Evolutionary conservation across 192 early-diverging fungal genomes (phyloP).

Genomic region (Allomyces macrogynus): DNA sequence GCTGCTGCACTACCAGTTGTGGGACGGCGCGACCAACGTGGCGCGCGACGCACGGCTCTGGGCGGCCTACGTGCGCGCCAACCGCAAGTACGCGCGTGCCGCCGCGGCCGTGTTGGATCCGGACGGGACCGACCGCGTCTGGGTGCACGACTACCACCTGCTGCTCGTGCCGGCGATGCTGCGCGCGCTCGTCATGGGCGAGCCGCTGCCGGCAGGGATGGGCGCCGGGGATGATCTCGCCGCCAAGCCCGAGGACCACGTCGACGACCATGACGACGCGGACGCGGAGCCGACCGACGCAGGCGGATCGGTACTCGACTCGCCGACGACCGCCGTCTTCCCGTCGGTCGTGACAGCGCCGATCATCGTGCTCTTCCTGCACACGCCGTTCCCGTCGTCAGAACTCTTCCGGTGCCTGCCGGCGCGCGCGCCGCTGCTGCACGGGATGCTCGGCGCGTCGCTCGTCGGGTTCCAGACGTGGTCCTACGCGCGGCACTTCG

Average conservation of each 20-base stretch:
- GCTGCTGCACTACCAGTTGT: background rate
- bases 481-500: constrained; percentile 84
- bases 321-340: too few species aligned
- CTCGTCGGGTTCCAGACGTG: constrained; percentile 95
- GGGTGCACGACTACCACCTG: constrained; percentile 38
- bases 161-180: constrained; percentile 23
- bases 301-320: too few species aligned
- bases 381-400: constrained; percentile 20
- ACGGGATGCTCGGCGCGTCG: constrained; percentile 77
- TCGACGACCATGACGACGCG: too few species aligned
- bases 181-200: constrained; percentile 15
- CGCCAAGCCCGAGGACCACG: too few species aligned
- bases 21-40: background rate
- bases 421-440: constrained; percentile 57
- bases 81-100: background rate
- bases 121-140: background rate
- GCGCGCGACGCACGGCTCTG: background rate
- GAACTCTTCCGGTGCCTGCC: constrained; percentile 39
- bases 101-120: background rate
- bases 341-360: too few species aligned
- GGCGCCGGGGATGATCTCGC: too few species aligned
- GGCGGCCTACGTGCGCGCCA: background rate
- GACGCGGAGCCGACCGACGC: too few species aligned
- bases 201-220: constrained; percentile 4
- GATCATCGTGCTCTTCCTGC: too few species aligned